These are phyloP conservation scores for Lojkania enalia DNA, from an alignment of 2,329 filamentous ascomycete genomes.

Conservation along the genomic window DNA sequence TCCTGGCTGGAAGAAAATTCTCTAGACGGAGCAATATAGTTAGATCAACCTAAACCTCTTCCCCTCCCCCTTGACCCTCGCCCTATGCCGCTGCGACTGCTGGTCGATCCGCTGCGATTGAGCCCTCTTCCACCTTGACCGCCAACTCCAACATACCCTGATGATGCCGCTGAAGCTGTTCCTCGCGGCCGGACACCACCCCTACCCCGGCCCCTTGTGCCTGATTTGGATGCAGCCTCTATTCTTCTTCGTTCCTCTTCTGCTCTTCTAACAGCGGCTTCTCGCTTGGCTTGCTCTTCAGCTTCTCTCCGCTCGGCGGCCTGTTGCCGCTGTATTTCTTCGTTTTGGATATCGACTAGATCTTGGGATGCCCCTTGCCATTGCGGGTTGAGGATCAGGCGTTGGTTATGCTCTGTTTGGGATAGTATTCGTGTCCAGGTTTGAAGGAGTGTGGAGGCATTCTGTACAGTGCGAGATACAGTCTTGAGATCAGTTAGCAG, in stretches of 20 bases:
- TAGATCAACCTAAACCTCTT: slow-evolving; percentile 33
- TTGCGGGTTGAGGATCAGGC: slow-evolving; percentile 80
- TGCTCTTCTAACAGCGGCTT: slow-evolving; percentile 63
- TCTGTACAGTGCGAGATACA: slow-evolving; percentile 81
- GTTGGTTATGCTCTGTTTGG: slow-evolving; percentile 96
- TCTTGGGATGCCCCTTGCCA: slow-evolving; percentile 92
- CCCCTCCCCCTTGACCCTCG: slow-evolving; percentile 43
- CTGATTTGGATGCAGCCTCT: slow-evolving; percentile 59
- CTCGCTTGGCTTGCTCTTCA: slow-evolving; percentile 77
- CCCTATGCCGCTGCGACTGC: slow-evolving; percentile 51
- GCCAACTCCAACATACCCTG: slow-evolving; percentile 49
- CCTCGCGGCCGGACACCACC: slow-evolving; percentile 41
- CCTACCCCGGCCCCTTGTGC: slow-evolving; percentile 40
- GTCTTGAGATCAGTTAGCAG: slow-evolving; percentile 56
- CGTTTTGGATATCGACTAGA: slow-evolving; percentile 81
- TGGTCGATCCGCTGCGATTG: slow-evolving; percentile 51
- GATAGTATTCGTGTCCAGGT: slow-evolving; percentile 96
- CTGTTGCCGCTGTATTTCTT: slow-evolving; percentile 72
- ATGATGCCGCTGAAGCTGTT: slow-evolving; percentile 32
- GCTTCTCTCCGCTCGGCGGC: slow-evolving; percentile 75
- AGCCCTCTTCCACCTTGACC: slow-evolving; percentile 53
- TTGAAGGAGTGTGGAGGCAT: slow-evolving; percentile 85
- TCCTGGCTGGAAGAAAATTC: too few relatives aligned
- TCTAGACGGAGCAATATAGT: too few relatives aligned
- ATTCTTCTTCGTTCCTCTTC: slow-evolving; percentile 59